Evolutionary conservation across 306 rosid species (phyloP), one percentile per base, ranked within the genome.

Genomic region (Dalbergia cultrata): DNA sequence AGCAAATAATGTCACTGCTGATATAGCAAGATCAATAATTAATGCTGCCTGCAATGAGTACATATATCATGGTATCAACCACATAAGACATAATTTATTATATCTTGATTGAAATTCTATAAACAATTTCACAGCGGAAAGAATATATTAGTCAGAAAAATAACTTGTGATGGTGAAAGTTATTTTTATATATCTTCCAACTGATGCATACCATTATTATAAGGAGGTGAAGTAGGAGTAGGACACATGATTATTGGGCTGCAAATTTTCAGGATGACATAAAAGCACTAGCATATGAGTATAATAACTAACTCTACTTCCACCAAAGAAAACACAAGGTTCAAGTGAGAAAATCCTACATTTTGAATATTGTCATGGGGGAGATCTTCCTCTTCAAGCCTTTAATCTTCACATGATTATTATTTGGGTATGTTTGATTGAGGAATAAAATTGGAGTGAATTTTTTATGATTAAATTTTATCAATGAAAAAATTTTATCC

Each of bases 321-420:
- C 22, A 21, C 22, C 22, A 69, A 65, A 80, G 56, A 58, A 70
- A 76, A 74, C 19, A 34, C 74, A 77, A 82, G 65, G 34, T 67
- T 41, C 21, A 75, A 74, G 47, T 74, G 39, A 79, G 74, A 83
- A 84, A 37, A 87, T 85, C 83, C 6, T 83, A 95, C 99, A 66
- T 37, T 81, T 76, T 86, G 89, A 79, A 69, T 52, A 52, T 26
- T 77, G 69, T 85, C 90, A 82, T 73, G 31, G 16, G 91, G 82
- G 89, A 81, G 73, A 35, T 78, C 86, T 85, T 95, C 87, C 97
- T 88, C 85, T 91, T 93, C 83, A 67, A 54, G 68, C 75, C 78
- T 56, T 79, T 76, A 56, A 78, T 82, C 84, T 74, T 75, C 76
- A 80, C 54, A 57, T 79, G 72, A 49, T 81, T 60, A 73, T 78